These are phyloP conservation scores for Nyssa sinensis DNA, from an alignment of 148 eudicot genomes.

Conservation along the genomic window DNA sequence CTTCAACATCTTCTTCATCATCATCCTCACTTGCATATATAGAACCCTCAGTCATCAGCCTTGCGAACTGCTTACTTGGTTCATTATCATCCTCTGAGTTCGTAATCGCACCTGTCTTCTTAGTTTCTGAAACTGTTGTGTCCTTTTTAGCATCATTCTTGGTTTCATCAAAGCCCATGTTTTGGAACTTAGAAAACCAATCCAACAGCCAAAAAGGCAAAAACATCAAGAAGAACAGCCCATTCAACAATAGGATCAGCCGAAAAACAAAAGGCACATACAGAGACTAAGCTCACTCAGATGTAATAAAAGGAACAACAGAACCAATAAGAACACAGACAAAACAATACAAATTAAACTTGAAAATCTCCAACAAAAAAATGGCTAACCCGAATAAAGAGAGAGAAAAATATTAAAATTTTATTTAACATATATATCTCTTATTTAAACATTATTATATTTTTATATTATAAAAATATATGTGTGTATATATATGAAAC, in stretches of 20 bases:
- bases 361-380: background rate
- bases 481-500: background rate
- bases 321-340: background rate
- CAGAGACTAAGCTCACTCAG: background rate
- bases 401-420: too few species aligned
- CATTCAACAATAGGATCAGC: slow-evolving; percentile 15
- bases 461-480: too few species aligned
- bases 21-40: slow-evolving; percentile 46
- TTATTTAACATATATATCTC: too few species aligned
- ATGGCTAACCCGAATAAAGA: background rate
- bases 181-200: slow-evolving; percentile 34
- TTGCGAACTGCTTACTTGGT: slow-evolving; percentile 32
- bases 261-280: background rate
- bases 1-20: slow-evolving; percentile 56
- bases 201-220: slow-evolving; percentile 42
- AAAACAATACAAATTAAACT: background rate
- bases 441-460: too few species aligned
- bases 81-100: slow-evolving; percentile 30
- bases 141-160: slow-evolving; percentile 31
- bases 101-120: slow-evolving; percentile 16
- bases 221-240: background rate
- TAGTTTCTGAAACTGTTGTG: slow-evolving; percentile 19
- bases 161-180: slow-evolving; percentile 62
- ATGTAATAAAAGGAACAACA: background rate
- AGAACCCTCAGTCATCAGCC: slow-evolving; percentile 59